Evolutionary conservation across 2,329 filamentous ascomycete species (phyloP).

Genomic region (Fusarium compactum): DNA sequence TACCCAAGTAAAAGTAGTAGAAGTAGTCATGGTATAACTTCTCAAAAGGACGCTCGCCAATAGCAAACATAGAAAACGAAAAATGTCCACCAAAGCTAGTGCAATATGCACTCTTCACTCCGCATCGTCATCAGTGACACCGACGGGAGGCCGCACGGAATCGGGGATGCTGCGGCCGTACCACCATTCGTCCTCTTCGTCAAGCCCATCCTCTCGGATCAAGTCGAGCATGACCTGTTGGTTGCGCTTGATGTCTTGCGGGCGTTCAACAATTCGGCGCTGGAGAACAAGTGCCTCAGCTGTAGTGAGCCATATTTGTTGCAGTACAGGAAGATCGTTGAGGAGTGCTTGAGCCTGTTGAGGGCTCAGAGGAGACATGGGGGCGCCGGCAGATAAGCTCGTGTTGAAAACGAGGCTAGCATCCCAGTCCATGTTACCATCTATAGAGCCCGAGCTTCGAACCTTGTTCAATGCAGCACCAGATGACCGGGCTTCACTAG

Average conservation of each 20-base stretch:
- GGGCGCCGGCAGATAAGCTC: conserved; percentile 70
- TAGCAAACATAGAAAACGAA: conserved; percentile 32
- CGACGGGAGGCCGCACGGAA: conserved; percentile 63
- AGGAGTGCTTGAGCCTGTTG: conserved; percentile 65
- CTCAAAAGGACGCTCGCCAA: conserved; percentile 28
- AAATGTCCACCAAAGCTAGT: conserved; percentile 21
- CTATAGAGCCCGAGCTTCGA: conserved; percentile 50
- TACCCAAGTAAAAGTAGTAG: conserved; percentile 32
- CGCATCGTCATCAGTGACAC: conserved; percentile 65
- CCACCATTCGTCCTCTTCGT: conserved; percentile 72
- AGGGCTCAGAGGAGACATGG: conserved; percentile 67
- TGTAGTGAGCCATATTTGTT: conserved; percentile 72
- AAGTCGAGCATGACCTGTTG: conserved; percentile 72
- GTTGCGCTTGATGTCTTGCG: conserved; percentile 73
- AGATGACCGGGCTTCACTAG: conserved; percentile 47
- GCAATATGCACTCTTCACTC: conserved; percentile 45
- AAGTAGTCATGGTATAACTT: conserved; percentile 30
- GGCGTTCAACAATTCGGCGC: conserved; percentile 67
- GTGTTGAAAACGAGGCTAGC: conserved; percentile 66
- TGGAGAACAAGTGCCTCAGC: conserved; percentile 73
- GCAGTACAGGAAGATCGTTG: conserved; percentile 67
- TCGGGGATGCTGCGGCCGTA: conserved; percentile 67
- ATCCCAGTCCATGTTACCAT: conserved; percentile 49
- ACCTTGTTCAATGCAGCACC: conserved; percentile 44
- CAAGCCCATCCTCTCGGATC: conserved; percentile 71